These are phyloP conservation scores for Knoxia roxburghii DNA, from an alignment of 257 asterid species.

Conservation along the genomic window DNA sequence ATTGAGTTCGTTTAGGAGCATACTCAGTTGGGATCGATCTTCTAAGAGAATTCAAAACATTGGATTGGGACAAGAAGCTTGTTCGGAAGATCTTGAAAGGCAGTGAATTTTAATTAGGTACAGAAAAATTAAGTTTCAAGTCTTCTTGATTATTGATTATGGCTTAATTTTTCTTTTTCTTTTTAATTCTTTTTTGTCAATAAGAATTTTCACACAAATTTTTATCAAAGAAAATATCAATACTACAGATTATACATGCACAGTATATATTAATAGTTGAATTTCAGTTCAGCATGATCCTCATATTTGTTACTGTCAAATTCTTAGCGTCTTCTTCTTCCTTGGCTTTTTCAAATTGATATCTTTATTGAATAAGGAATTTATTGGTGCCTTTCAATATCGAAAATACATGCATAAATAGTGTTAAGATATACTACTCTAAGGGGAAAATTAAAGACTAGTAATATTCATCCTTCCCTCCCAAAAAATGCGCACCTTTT, in stretches of 20 bases:
- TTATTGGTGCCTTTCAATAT: too few relatives aligned
- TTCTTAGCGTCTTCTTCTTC: too few relatives aligned
- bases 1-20: slow-evolving; percentile 60
- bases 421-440: too few relatives aligned
- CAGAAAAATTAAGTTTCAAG: background rate
- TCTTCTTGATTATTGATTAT: background rate
- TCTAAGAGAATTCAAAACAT: slow-evolving; percentile 43
- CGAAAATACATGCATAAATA: too few relatives aligned
- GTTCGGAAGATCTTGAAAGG: slow-evolving; percentile 55
- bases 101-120: slow-evolving; percentile 31
- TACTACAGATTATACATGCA: background rate
- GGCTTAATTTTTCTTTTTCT: background rate
- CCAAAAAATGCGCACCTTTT: too few relatives aligned
- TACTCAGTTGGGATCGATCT: slow-evolving; percentile 63
- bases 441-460: too few relatives aligned
- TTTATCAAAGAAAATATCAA: background rate
- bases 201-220: background rate
- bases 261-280: too few relatives aligned
- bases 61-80: slow-evolving; percentile 34
- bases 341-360: too few relatives aligned
- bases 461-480: too few relatives aligned
- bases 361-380: too few relatives aligned
- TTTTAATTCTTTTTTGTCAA: slow-evolving; percentile 5
- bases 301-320: too few relatives aligned
- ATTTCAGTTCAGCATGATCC: too few relatives aligned